Evolutionary conservation across 2,329 filamentous ascomycete genomes (phyloP).

Genomic region (Alternaria dauci): DNA sequence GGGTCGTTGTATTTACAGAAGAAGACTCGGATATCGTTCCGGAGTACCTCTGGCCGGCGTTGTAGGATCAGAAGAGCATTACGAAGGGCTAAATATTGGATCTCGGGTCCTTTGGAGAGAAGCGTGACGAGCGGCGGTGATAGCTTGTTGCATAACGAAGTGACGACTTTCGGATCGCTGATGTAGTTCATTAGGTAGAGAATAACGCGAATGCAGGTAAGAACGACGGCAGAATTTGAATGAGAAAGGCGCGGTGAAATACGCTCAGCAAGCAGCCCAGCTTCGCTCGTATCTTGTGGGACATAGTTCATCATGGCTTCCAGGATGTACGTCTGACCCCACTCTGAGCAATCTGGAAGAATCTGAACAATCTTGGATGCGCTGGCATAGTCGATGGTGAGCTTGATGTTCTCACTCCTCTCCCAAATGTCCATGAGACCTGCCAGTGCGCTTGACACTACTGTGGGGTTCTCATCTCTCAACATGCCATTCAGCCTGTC

Average conservation of each 20-base stretch:
- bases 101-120: constrained; percentile 93
- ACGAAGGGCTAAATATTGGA: constrained; percentile 94
- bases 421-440: constrained; percentile 98
- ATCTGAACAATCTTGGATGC: constrained; percentile 99
- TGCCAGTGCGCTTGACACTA: constrained; percentile 92
- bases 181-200: constrained; percentile 99
- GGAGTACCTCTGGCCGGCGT: constrained; percentile 86
- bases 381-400: constrained; percentile 97
- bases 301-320: constrained; percentile 98
- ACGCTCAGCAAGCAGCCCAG: constrained; percentile 86
- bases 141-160: constrained; percentile 86
- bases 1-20: constrained; percentile 99
- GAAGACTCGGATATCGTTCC: constrained; percentile 97
- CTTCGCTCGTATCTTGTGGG: constrained; percentile 88
- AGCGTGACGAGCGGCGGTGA: constrained; percentile 95
- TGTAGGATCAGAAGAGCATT: constrained; percentile 96
- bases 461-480: constrained; percentile 95
- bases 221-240: constrained; percentile 93
- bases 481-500: constrained; percentile 89
- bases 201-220: constrained; percentile 95
- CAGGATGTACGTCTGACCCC: constrained; percentile 98
- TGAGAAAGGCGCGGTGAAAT: constrained; percentile 96
- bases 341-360: constrained; percentile 95
- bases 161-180: constrained; percentile 85
- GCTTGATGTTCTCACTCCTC: constrained; percentile 93